These are phyloP conservation scores for Boletus vinaceobasis DNA, from an alignment of 768 basidiomycete species.

Conservation along the genomic window DNA sequence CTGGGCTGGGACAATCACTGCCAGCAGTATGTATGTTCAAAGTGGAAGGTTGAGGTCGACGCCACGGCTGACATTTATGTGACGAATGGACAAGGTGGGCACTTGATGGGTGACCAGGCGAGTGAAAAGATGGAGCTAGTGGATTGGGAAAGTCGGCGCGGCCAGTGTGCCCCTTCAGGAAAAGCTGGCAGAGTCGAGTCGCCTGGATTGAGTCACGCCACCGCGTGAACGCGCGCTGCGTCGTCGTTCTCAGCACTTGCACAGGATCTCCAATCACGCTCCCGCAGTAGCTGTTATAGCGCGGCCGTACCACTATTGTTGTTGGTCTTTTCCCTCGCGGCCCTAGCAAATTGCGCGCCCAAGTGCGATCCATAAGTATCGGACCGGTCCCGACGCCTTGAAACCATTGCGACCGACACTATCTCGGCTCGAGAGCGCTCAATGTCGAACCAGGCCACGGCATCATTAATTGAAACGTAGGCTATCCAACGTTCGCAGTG, in stretches of 20 bases:
- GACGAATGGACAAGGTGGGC: constrained; percentile 1
- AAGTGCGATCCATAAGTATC: too few species aligned
- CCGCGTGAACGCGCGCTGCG: constrained; percentile 17
- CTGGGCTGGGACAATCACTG: constrained; percentile 5
- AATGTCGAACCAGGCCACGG: neutral
- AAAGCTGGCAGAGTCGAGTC: neutral
- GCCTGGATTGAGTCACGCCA: constrained; percentile 18
- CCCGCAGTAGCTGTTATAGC: constrained; percentile 1
- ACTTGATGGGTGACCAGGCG: constrained; percentile 2
- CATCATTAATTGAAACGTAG: too few species aligned
- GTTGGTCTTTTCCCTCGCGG: too few species aligned
- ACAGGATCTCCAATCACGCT: constrained; percentile 19
- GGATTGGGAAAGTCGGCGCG: neutral
- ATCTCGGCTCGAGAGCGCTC: neutral
- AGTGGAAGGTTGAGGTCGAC: neutral
- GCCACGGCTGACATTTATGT: constrained; percentile 9
- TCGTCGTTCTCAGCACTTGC: constrained; percentile 11
- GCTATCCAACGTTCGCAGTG: neutral
- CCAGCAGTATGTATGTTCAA: too few species aligned
- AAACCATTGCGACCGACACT: too few species aligned
- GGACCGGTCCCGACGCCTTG: too few species aligned
- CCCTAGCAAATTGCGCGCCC: too few species aligned
- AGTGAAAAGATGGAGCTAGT: neutral
- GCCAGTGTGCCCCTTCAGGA: neutral
- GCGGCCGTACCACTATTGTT: too few species aligned